A percentile compares a stretch with the other conserved stretches of the same genome.
phyloP scores from a whole-genome alignment of 352 stramenopile genomes.

The Phytophthora quininea region DNA sequence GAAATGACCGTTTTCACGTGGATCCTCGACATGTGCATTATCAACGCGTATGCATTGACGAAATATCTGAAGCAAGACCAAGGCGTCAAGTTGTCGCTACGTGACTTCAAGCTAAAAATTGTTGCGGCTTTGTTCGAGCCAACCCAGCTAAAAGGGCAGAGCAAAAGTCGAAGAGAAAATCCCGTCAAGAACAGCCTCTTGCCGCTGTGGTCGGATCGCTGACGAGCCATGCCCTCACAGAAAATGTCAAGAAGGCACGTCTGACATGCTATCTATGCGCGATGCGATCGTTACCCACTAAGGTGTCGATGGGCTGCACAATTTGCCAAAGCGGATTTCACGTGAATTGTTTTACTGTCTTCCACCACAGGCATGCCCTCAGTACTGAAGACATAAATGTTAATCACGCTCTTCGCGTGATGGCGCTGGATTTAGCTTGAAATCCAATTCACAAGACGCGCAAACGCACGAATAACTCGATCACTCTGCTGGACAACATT shows the following conservation, averaged over 20 bases:
- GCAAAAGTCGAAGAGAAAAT: background rate
- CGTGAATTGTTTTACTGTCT: background rate
- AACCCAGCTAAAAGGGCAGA: background rate
- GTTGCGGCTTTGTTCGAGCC: background rate
- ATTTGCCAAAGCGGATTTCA: background rate
- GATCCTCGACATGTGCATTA: background rate
- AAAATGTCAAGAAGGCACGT: background rate
- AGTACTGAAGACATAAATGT: background rate
- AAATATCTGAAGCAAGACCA: background rate
- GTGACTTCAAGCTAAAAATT: background rate
- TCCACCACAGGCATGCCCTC: background rate
- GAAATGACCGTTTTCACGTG: background rate
- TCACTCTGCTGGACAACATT: background rate
- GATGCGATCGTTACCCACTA: background rate
- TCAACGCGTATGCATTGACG: background rate
- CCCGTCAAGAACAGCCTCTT: background rate
- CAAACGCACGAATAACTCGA: background rate
- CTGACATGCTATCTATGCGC: background rate
- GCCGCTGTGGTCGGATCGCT: too few relatives aligned
- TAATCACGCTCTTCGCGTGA: background rate
- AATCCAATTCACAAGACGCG: background rate
- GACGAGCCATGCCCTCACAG: background rate
- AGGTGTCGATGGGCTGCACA: background rate
- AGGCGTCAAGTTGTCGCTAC: background rate
- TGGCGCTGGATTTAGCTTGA: background rate